Evolutionary conservation across 2,329 filamentous ascomycete genomes (phyloP), one percentile per base, ranked within the genome.

Genomic region (Aureobasidium sp.): DNA sequence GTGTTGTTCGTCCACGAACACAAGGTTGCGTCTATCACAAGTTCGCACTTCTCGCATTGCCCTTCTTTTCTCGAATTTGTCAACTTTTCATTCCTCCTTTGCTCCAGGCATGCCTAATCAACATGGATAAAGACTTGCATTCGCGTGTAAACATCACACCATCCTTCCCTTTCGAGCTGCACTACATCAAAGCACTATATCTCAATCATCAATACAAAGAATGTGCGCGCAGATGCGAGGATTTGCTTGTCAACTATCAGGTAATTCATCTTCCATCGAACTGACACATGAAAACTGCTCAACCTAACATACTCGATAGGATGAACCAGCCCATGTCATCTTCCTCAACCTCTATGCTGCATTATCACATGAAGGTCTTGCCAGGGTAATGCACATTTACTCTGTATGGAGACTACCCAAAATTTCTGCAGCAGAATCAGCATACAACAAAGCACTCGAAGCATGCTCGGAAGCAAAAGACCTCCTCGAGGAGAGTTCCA

Each of bases 341-440:
- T 58, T 58, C 42, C 71, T 81, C 42, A 72, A 73, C 63, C 79
- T 80, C 67, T 80, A 81, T 68, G 71, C 72, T 10, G 80, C 75
- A 3, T 69, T 78, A 10, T 77, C 73, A 29, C 76, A 78, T 63
- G 79, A 81, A 62, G 72, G 73, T 4, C 71, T 80, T n/a, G 79
- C 77, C 3, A 73, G 76, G 10, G 66, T 72, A 34, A 76, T 79
- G 56, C 78, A 80, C 60, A 71, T 76, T n/a, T 75, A 76, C 65
- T 80, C 79, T 2, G 67, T 67, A 26, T 74, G 74, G 42, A 81
- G 80, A 66, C 36, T 80, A 7, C 69, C 73, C 0, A 68, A 75
- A 13, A 71, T 80, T 46, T 67, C 72, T 13, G 66, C 71, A 27
- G 77, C 79, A 0, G 70, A 76, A 65, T 70, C 75, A 44, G 72